phyloP scores from a whole-genome alignment of 2,329 filamentous ascomycete genomes.

The Dothideomycetes sp. region DNA sequence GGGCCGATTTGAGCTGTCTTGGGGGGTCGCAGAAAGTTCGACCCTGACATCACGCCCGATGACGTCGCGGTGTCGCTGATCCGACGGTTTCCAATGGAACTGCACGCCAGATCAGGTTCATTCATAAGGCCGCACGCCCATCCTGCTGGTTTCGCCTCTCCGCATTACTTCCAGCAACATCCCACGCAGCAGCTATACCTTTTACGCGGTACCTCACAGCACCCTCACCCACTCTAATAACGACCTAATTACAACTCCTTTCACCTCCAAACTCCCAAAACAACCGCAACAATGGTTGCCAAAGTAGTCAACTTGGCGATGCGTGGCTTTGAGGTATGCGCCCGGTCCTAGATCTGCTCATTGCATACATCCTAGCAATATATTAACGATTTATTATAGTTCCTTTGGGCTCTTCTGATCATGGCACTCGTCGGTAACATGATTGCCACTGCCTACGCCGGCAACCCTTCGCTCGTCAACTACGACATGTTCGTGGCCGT shows the following conservation, averaged over 20 bases:
- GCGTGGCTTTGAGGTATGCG: constrained; percentile 17
- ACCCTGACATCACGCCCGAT: too few species aligned
- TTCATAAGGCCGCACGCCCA: too few species aligned
- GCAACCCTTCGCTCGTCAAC: constrained; percentile 47
- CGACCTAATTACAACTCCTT: neutral
- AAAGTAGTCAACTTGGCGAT: constrained; percentile 17
- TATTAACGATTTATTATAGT: constrained; percentile 27
- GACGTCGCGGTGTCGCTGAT: too few species aligned
- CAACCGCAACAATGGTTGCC: constrained; percentile 8
- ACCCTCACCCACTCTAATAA: neutral
- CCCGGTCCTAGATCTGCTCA: neutral
- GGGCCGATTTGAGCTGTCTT: neutral
- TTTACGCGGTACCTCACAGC: too few species aligned
- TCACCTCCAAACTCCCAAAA: neutral
- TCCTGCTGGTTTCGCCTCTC: too few species aligned
- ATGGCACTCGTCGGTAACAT: constrained; percentile 54
- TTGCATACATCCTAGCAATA: too few species aligned
- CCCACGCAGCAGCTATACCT: too few species aligned
- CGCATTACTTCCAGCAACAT: too few species aligned
- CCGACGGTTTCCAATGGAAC: too few species aligned
- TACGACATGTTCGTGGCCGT: constrained; percentile 59
- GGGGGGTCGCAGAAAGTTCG: too few species aligned
- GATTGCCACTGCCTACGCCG: constrained; percentile 40
- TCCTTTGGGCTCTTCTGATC: constrained; percentile 48
- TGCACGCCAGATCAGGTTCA: too few species aligned